Percentiles rank a stretch among this genome's conserved stretches.
Evolutionary conservation across 2,329 filamentous ascomycete genomes (phyloP).

Genomic region (Pestalotiopsis sp.): DNA sequence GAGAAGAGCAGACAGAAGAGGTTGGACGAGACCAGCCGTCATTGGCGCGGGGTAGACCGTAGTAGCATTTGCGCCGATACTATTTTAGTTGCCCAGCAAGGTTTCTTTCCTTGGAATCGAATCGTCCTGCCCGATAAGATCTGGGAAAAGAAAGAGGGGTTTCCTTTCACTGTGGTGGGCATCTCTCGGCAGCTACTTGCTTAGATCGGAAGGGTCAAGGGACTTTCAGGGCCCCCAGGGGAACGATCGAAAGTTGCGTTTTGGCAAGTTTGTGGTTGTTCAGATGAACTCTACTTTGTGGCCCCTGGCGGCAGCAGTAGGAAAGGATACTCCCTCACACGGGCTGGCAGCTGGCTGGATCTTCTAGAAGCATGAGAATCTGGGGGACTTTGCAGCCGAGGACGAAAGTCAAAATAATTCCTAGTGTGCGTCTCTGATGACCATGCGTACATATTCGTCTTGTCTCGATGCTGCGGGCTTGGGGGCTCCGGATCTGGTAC

Average conservation of each 20-base stretch:
- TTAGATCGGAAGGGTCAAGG: not conserved
- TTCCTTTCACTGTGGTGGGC: not conserved
- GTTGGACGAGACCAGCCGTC: constrained; percentile 4
- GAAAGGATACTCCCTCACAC: not conserved
- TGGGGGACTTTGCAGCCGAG: not conserved
- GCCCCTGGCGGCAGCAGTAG: not conserved
- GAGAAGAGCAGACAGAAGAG: not conserved
- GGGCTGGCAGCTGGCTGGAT: not conserved
- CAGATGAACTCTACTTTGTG: not conserved
- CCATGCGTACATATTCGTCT: not conserved
- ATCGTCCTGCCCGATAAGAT: constrained; percentile 2
- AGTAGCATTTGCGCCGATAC: constrained; percentile 1
- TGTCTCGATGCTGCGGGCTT: not conserved
- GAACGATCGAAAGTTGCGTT: not conserved
- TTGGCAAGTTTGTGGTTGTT: not conserved
- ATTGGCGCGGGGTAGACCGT: constrained; percentile 7
- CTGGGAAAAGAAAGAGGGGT: not conserved
- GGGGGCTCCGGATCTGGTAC: not conserved
- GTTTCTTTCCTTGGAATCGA: not conserved
- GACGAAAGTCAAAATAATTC: not conserved
- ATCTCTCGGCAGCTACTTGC: not conserved
- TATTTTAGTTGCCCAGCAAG: constrained; percentile 8
- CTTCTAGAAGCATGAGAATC: constrained; percentile 7
- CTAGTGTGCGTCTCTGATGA: not conserved
- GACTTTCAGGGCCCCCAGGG: no score